A percentile compares a stretch with the other conserved stretches of the same genome.
Conservation (phyloP, 1,284 basidiomycete species). For the Earliella scabrosa region DNA sequence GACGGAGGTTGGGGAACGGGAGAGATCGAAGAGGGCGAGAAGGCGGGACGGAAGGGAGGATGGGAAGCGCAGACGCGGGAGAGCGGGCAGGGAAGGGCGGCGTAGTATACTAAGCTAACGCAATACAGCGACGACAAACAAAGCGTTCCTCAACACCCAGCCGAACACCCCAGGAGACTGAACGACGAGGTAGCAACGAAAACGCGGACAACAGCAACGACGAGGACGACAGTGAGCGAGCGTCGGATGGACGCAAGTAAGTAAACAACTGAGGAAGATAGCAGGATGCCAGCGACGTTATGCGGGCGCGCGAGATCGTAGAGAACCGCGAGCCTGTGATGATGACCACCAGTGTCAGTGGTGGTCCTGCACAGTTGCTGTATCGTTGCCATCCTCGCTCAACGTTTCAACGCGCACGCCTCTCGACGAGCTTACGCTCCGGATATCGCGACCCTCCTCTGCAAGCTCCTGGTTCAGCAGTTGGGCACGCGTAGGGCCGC, state of each 20-base stretch:
- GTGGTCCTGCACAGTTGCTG: conserved; percentile 53
- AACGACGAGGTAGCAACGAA: conserved; percentile 15
- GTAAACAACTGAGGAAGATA: not conserved
- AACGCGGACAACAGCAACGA: conserved; percentile 12
- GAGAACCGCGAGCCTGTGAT: too few relatives aligned
- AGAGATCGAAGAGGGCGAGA: not conserved
- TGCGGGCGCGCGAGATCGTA: not conserved
- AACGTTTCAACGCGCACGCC: conserved; percentile 77
- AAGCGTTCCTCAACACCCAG: not conserved
- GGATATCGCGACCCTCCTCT: conserved; percentile 81
- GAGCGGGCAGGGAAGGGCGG: conserved; percentile 6
- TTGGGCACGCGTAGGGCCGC: conserved; percentile 34
- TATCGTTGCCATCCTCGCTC: conserved; percentile 59
- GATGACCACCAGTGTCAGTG: conserved; percentile 34
- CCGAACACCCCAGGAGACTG: conserved; percentile 1
- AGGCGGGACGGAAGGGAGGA: conserved; percentile 9
- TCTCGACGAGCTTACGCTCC: conserved; percentile 77
- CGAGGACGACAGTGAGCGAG: conserved; percentile 3
- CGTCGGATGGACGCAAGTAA: not conserved
- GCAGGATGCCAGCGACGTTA: not conserved
- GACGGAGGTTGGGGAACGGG: not conserved
- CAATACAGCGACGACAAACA: conserved; percentile 4
- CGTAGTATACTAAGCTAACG: conserved; percentile 10
- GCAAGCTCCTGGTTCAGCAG: conserved; percentile 73
- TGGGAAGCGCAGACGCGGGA: conserved; percentile 15